Percentiles rank a stretch among this genome's conserved stretches.
phyloP scores from a whole-genome alignment of 2,329 filamentous ascomycete species.

The Xylariaceae sp. region DNA sequence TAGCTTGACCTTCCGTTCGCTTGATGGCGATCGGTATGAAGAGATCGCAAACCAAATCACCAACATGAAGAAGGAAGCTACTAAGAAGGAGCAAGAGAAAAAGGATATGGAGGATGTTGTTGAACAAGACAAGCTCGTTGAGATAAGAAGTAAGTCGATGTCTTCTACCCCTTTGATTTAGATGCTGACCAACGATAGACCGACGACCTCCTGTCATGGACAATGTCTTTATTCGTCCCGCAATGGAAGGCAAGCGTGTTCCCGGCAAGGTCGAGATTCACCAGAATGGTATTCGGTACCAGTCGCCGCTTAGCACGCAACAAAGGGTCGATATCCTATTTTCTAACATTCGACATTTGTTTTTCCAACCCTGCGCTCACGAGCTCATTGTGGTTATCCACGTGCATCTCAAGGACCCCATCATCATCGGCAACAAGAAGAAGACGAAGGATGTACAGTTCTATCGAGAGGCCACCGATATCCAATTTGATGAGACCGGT shows the following conservation, averaged over 20 bases:
- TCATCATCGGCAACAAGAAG: constrained; percentile 95
- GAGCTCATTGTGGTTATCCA: constrained; percentile 98
- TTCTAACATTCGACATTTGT: constrained; percentile 97
- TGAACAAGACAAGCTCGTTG: constrained; percentile 95
- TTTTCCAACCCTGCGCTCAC: constrained; percentile 96
- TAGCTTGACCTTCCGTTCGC: constrained; percentile 92
- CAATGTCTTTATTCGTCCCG: constrained; percentile 93
- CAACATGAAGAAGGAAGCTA: constrained; percentile 90
- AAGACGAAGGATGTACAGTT: constrained; percentile 99
- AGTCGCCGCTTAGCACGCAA: constrained; percentile 77
- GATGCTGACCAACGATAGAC: constrained; percentile 59
- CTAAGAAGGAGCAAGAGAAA: constrained; percentile 95
- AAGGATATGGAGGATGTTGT: constrained; percentile 99
- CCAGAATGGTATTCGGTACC: constrained; percentile 96
- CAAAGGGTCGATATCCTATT: constrained; percentile 93
- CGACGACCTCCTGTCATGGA: constrained; percentile 88
- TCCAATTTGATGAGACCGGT: constrained; percentile 97
- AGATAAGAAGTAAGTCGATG: constrained; percentile 76
- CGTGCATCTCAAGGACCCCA: constrained; percentile 95
- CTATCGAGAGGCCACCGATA: constrained; percentile 95
- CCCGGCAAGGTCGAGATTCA: constrained; percentile 96
- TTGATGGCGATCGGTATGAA: constrained; percentile 83
- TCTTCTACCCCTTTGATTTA: background rate
- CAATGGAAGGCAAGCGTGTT: constrained; percentile 94
- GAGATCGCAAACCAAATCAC: constrained; percentile 93